phyloP scores from a whole-genome alignment of 176 grass and related monocot genomes.

The Rhynchospora breviuscula region DNA sequence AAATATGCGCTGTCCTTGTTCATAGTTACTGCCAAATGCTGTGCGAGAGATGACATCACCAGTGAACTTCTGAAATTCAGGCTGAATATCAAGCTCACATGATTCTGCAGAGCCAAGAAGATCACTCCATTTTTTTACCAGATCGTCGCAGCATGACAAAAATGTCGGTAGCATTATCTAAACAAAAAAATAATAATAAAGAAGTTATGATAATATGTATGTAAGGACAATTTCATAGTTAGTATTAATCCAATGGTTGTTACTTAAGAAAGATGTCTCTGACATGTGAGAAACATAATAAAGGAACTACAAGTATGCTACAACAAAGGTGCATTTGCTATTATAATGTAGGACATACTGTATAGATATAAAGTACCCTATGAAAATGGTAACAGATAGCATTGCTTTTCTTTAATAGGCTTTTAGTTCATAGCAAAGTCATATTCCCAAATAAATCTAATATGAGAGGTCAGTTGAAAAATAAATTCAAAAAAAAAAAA shows the following conservation, averaged over 20 bases:
- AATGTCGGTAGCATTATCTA: constrained; percentile 60
- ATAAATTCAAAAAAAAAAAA: not conserved
- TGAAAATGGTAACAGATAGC: not conserved
- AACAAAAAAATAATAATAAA: not conserved
- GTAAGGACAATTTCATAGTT: too few species aligned
- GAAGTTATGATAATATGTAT: not conserved
- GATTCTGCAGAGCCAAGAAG: constrained; percentile 11
- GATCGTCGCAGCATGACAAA: constrained; percentile 36
- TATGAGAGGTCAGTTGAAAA: not conserved
- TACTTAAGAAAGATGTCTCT: too few species aligned
- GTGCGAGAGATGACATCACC: constrained; percentile 73
- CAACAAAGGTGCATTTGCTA: not conserved
- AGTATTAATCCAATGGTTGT: too few species aligned
- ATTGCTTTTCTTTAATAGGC: not conserved
- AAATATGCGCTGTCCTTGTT: constrained; percentile 65
- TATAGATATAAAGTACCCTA: not conserved
- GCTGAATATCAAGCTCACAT: constrained; percentile 48
- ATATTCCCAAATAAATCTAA: not conserved
- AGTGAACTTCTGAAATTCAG: constrained; percentile 53
- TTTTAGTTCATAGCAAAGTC: not conserved
- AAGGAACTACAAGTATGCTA: too few species aligned
- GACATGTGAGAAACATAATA: too few species aligned
- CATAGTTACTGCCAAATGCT: constrained; percentile 62
- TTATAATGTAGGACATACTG: not conserved
- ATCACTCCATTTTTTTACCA: constrained; percentile 44